Conservation (phyloP, 2,329 filamentous ascomycete species). For the Beauveria scarabaeidicola region DNA sequence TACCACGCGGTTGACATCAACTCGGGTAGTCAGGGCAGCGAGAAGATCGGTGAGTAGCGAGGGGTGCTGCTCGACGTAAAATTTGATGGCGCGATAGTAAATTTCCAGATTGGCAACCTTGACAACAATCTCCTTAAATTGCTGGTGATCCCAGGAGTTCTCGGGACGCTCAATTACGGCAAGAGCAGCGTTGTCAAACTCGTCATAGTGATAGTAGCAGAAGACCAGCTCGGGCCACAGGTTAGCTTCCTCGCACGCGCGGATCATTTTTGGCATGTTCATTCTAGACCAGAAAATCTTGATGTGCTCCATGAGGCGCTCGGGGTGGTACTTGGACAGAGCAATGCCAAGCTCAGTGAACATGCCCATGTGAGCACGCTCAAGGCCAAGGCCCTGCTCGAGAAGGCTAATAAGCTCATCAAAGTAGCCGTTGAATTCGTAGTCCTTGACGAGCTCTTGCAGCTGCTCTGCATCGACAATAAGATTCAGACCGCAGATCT, state of each 20-base stretch:
- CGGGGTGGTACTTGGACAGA: constrained; percentile 88
- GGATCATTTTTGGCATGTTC: constrained; percentile 96
- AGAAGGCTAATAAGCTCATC: constrained; percentile 93
- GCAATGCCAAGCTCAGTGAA: constrained; percentile 92
- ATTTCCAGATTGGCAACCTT: constrained; percentile 99
- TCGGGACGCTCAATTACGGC: constrained; percentile 97
- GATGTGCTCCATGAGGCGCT: constrained; percentile 95
- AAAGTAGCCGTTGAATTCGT: constrained; percentile 95
- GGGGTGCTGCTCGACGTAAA: constrained; percentile 95
- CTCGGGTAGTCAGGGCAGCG: constrained; percentile 81
- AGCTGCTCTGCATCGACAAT: constrained; percentile 97
- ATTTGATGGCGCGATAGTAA: constrained; percentile 94
- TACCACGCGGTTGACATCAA: constrained; percentile 98
- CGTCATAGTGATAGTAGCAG: constrained; percentile 96
- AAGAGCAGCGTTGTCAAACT: constrained; percentile 93
- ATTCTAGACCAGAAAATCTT: constrained; percentile 98
- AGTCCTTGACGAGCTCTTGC: constrained; percentile 86
- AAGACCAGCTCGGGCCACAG: constrained; percentile 97
- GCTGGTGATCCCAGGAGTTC: constrained; percentile 98
- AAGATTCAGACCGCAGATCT: constrained; percentile 96
- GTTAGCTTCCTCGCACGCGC: constrained; percentile 85
- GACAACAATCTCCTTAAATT: constrained; percentile 97
- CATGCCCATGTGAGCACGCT: constrained; percentile 92
- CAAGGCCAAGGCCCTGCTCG: constrained; percentile 88
- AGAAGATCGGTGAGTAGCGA: constrained; percentile 92